Conservation (phyloP, 2,329 filamentous ascomycete genomes). For the Chalaropsis thielavioides region DNA sequence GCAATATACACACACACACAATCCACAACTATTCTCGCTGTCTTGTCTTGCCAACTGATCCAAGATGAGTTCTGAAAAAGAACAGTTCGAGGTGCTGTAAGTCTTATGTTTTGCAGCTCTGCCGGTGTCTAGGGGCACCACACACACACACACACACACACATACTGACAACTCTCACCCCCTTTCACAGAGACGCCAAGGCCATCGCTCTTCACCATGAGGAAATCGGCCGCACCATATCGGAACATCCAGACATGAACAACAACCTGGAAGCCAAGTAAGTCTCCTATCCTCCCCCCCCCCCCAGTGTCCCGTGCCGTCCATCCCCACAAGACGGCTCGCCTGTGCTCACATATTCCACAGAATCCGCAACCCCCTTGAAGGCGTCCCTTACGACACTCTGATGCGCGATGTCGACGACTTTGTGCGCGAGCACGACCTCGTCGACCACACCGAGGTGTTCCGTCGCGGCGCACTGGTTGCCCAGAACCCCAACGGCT, state of each 20-base stretch:
- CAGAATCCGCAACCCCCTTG: constrained; percentile 35
- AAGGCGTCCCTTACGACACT: constrained; percentile 35
- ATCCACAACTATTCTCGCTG: not conserved
- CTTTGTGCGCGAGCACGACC: constrained; percentile 36
- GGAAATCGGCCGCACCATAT: not conserved
- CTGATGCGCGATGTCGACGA: constrained; percentile 38
- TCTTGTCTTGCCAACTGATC: not conserved
- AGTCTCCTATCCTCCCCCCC: constrained; percentile 18
- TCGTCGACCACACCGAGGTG: constrained; percentile 34
- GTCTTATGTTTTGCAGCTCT: too few species aligned
- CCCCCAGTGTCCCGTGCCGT: too few species aligned
- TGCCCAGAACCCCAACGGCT: constrained; percentile 22
- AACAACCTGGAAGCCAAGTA: constrained; percentile 32
- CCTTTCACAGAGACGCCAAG: constrained; percentile 3
- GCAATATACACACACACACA: not conserved
- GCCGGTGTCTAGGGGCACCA: not conserved
- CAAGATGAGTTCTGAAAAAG: not conserved
- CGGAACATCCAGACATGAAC: constrained; percentile 20
- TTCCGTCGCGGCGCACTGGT: constrained; percentile 28
- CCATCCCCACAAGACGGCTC: not conserved
- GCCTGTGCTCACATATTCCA: not conserved
- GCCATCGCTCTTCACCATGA: constrained; percentile 18
- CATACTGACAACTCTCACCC: not conserved
- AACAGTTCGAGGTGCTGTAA: not conserved
- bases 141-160: not conserved